Conservation (phyloP, 768 basidiomycete species). For the Daedaleopsis sinensis region DNA sequence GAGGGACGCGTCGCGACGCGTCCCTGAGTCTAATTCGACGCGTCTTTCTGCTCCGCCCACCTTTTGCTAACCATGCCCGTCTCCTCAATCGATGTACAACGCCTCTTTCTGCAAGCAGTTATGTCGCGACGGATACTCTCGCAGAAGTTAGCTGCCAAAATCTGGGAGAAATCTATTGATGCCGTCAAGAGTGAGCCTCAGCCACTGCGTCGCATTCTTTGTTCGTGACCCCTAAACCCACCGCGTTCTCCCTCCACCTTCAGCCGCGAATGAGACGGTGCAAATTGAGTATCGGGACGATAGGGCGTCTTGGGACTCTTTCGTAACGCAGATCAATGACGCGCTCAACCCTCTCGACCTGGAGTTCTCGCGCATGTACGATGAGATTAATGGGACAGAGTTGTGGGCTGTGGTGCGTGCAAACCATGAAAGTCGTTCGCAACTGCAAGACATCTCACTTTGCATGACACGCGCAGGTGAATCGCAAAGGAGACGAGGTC, state of each 20-base stretch:
- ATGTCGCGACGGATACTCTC: constrained; percentile 72
- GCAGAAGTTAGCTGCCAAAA: constrained; percentile 58
- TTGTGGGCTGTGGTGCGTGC: constrained; percentile 70
- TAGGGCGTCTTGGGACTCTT: constrained; percentile 57
- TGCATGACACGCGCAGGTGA: constrained; percentile 54
- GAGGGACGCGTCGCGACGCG: constrained; percentile 25
- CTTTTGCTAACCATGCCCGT: constrained; percentile 38
- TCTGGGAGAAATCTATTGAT: constrained; percentile 70
- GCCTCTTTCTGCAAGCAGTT: constrained; percentile 79
- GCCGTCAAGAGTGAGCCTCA: constrained; percentile 61
- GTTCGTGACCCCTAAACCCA: not conserved
- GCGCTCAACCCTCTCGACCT: constrained; percentile 72
- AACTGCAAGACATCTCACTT: too few relatives aligned
- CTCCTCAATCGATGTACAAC: constrained; percentile 64
- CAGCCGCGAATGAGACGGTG: constrained; percentile 57
- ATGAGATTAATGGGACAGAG: constrained; percentile 65
- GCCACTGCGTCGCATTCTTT: constrained; percentile 1
- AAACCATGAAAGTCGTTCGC: not conserved
- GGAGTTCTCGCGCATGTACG: constrained; percentile 63
- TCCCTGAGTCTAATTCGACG: constrained; percentile 11
- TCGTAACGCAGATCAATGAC: constrained; percentile 61
- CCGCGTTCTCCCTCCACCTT: not conserved
- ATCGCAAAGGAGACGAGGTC: constrained; percentile 77
- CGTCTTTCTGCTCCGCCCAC: constrained; percentile 22
- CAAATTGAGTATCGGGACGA: constrained; percentile 45